phyloP scores from a whole-genome alignment of 345 rosid species.

The Moricandia arvensis region DNA sequence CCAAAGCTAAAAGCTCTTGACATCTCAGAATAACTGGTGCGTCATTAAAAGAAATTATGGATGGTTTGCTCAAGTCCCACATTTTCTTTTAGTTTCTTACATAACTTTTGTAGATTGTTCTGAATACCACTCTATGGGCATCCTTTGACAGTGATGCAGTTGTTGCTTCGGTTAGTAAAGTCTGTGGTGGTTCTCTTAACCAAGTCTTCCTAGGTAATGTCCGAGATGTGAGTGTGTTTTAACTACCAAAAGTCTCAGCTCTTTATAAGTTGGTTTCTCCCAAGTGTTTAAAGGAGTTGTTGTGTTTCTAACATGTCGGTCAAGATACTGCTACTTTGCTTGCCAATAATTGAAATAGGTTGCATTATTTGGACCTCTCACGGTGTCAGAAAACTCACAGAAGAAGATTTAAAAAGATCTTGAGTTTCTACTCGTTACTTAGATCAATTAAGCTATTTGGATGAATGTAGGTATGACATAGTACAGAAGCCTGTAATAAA shows the following conservation, averaged over 20 bases:
- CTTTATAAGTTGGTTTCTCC: conserved; percentile 11
- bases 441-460: conserved; percentile 56
- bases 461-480: conserved; percentile 49
- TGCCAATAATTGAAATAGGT: conserved; percentile 40
- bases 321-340: conserved; percentile 46
- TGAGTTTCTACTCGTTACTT: conserved; percentile 46
- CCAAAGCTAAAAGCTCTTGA: no score
- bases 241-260: background rate
- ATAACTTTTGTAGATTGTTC: no score
- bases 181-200: no score
- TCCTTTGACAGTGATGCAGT: no score
- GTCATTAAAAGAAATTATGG: no score
- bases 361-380: conserved; percentile 53
- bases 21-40: no score
- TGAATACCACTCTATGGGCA: no score
- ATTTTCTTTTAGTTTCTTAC: no score
- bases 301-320: conserved; percentile 45
- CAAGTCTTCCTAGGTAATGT: no score
- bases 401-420: conserved; percentile 55
- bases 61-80: no score
- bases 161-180: no score
- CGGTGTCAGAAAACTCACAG: conserved; percentile 53
- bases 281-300: conserved; percentile 8
- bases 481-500: background rate
- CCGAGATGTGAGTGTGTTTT: background rate